phyloP scores from a whole-genome alignment of 2,329 filamentous ascomycete species.

The Penicillium sp. region DNA sequence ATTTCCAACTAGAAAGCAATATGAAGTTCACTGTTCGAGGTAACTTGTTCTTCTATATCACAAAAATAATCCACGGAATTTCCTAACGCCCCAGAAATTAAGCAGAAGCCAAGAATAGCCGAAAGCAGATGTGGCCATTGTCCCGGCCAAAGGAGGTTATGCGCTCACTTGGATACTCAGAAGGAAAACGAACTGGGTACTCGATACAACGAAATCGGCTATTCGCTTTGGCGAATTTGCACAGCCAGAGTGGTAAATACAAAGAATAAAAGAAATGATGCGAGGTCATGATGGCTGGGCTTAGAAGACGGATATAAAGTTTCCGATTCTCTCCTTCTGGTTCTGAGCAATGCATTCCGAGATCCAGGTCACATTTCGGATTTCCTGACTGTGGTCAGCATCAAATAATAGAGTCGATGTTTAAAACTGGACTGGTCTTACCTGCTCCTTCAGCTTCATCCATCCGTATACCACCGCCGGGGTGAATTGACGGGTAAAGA shows the following conservation, averaged over 20 bases:
- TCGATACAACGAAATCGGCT: conserved; percentile 29
- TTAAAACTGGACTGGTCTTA: conserved; percentile 50
- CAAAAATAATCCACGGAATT: conserved; percentile 24
- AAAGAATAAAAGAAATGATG: conserved; percentile 17
- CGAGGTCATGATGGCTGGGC: conserved; percentile 15
- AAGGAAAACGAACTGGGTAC: conserved; percentile 37
- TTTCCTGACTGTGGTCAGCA: conserved; percentile 69
- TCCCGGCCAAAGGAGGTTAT: conserved; percentile 25
- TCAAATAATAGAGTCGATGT: not conserved
- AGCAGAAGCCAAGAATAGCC: conserved; percentile 22
- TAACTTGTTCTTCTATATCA: conserved; percentile 34
- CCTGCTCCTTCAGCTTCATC: conserved; percentile 97
- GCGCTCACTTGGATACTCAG: conserved; percentile 32
- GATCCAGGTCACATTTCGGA: conserved; percentile 99
- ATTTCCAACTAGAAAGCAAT: conserved; percentile 3
- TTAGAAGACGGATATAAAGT: conserved; percentile 98
- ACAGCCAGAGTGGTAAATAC: conserved; percentile 24
- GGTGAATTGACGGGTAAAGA: conserved; percentile 95
- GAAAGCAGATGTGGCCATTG: conserved; percentile 23
- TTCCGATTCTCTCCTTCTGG: conserved; percentile 97
- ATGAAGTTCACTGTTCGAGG: conserved; percentile 12
- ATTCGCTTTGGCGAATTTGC: conserved; percentile 18
- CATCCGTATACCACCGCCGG: conserved; percentile 95
- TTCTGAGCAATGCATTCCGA: conserved; percentile 99
- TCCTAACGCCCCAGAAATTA: conserved; percentile 32